These are phyloP conservation scores for Moricandia moricandioides DNA, from an alignment of 345 rosid species.

Conservation along the genomic window DNA sequence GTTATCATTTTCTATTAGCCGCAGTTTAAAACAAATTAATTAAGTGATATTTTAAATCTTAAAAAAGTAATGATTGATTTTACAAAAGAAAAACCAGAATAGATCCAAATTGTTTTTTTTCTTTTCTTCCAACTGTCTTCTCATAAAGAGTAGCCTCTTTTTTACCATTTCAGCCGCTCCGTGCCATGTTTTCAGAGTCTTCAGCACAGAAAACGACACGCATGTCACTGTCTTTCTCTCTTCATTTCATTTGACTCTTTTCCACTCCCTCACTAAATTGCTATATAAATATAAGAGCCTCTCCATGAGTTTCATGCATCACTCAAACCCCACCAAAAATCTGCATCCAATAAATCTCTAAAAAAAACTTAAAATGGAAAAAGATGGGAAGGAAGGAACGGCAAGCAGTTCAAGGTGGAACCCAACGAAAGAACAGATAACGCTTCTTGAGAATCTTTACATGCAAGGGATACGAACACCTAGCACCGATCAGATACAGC, in stretches of 20 bases:
- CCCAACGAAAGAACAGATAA: slow-evolving; percentile 86
- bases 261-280: slow-evolving; percentile 20
- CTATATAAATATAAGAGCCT: slow-evolving; percentile 22
- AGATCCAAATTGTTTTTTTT: slow-evolving; percentile 5
- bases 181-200: slow-evolving; percentile 92
- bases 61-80: neutral
- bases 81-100: neutral
- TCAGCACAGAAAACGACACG: slow-evolving; percentile 65
- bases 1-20: neutral
- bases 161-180: slow-evolving; percentile 54
- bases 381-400: slow-evolving; percentile 27
- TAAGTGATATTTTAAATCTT: neutral
- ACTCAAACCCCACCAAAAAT: neutral
- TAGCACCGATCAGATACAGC: slow-evolving; percentile 87
- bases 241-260: slow-evolving; percentile 24
- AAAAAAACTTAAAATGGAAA: slow-evolving; percentile 23
- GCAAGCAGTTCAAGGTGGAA: slow-evolving; percentile 70
- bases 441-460: slow-evolving; percentile 65
- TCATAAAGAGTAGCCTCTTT: slow-evolving; percentile 25
- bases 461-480: slow-evolving; percentile 84
- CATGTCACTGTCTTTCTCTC: slow-evolving; percentile 48
- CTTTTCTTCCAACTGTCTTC: neutral
- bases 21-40: neutral
- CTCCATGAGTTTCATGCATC: neutral
- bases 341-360: neutral